Evolutionary conservation across 1,139 yeast genomes (phyloP).

Genomic region (Sugiyamaella neomexicana): DNA sequence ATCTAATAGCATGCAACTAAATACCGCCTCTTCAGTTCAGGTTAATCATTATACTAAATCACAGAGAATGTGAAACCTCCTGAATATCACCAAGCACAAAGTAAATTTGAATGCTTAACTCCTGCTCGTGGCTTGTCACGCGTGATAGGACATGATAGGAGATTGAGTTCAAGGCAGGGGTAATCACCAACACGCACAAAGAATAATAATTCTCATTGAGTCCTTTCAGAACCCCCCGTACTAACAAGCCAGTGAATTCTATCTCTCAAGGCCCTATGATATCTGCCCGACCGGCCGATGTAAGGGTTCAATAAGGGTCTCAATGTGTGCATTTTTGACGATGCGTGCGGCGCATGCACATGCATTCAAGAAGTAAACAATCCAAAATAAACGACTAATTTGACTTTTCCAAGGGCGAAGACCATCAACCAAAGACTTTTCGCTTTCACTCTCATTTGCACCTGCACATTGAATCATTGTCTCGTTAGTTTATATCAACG

Average conservation of each 20-base stretch:
- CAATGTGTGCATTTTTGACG: neutral
- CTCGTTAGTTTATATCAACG: neutral
- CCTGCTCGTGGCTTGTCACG: too few relatives aligned
- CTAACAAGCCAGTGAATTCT: neutral
- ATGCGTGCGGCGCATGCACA: conserved; percentile 15
- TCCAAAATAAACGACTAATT: neutral
- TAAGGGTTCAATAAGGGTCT: neutral
- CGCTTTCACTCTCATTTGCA: neutral
- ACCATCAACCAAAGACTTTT: neutral
- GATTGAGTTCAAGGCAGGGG: too few relatives aligned
- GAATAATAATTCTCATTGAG: too few relatives aligned
- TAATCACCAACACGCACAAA: too few relatives aligned
- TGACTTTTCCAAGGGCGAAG: neutral
- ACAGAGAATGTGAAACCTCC: too few relatives aligned
- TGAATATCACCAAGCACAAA: too few relatives aligned
- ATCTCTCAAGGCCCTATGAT: neutral
- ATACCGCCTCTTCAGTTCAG: too few relatives aligned
- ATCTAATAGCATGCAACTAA: too few relatives aligned
- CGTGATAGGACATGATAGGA: too few relatives aligned
- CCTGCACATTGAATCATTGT: neutral
- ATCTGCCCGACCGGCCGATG: neutral
- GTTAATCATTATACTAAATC: too few relatives aligned
- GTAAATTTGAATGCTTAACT: too few relatives aligned
- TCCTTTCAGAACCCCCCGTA: neutral
- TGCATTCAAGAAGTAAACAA: conserved; percentile 15